phyloP scores from a whole-genome alignment of 345 rosid species.

The Acer negundo region DNA sequence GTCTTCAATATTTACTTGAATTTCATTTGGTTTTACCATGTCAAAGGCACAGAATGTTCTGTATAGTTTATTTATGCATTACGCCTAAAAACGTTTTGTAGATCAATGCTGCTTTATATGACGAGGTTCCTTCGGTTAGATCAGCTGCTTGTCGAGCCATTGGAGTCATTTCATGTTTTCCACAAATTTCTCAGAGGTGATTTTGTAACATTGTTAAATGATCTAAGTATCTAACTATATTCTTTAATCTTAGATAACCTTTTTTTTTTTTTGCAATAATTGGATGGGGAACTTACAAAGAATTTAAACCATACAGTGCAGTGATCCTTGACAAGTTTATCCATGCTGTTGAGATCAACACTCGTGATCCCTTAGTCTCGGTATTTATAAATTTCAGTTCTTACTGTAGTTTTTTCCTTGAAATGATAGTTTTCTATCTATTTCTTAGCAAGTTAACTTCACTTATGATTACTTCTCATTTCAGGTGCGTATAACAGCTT shows the following conservation, averaged over 20 bases:
- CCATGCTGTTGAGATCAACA: slow-evolving; percentile 71
- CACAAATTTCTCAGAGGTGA: slow-evolving; percentile 65
- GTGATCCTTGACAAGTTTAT: slow-evolving; percentile 72
- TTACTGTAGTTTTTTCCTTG: slow-evolving; percentile 12
- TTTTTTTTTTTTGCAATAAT: slow-evolving; percentile 14
- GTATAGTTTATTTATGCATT: slow-evolving; percentile 19
- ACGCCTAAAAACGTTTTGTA: slow-evolving; percentile 32
- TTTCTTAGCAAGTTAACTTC: slow-evolving; percentile 22
- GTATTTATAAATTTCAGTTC: slow-evolving; percentile 39
- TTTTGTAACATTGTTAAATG: slow-evolving; percentile 18
- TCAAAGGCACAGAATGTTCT: slow-evolving; percentile 4
- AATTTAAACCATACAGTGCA: slow-evolving; percentile 63
- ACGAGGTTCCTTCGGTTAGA: slow-evolving; percentile 75
- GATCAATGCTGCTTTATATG: slow-evolving; percentile 69
- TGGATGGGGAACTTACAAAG: slow-evolving; percentile 32
- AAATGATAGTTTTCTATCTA: slow-evolving; percentile 13
- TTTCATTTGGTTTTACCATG: slow-evolving; percentile 11
- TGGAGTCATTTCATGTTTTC: slow-evolving; percentile 90
- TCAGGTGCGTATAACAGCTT: slow-evolving; percentile 87
- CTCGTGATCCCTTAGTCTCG: slow-evolving; percentile 67
- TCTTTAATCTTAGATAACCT: slow-evolving; percentile 15
- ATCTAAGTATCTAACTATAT: neutral
- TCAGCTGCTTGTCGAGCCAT: slow-evolving; percentile 98
- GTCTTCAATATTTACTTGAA: slow-evolving; percentile 27
- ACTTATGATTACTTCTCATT: slow-evolving; percentile 25